Base-by-base conservation (phyloP, 140 eudicot species). In the Cichorium intybus region DNA sequence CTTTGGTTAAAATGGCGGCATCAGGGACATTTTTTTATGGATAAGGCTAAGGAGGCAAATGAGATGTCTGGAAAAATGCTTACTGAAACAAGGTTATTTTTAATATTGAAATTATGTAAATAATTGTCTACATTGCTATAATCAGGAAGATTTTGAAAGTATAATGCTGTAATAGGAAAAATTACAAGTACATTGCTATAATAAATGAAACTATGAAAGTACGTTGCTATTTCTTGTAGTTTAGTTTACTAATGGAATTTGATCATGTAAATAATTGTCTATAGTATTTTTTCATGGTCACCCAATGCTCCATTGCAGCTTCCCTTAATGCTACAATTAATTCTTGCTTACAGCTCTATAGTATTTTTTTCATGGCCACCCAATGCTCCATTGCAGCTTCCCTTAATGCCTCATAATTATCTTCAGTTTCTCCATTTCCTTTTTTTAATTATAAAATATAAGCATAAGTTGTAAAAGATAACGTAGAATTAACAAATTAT, bases 1-100 rank as follows among this genome's bases (percentile, higher is more conserved):
- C 16, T 24, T 18, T 45, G 53, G 41, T 23, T 73, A 56, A 17
- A n/a, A 48, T 39, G 27, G 71, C 66, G 58, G 60, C 53, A 31
- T 68, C 58, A 92, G 98, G 98, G 96, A 58, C 81, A 88, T 49
- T 85, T 80, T 58, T 88, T 49, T 39, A 77, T 73, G 77, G 73
- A 59, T 16, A 85, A 79, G 74, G 93, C 96, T 47, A 76, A 80
- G 11, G 95, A 85, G 66, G 98, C 95, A 5, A 80, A 92, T 51
- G 92, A 81, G 60, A 61, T 26, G 53, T 88, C 98, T 52, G 74
- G 82, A 10, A 55, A 81, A 58, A 81, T 65, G 70, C 82, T 92
- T 53, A 48, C 77, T 16, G 81, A 83, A 70, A 62, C 78, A 55
- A 92, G 95, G 97, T 87, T 22, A 8, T 53, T 14, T 53, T 6